Evolutionary conservation across 2,329 filamentous ascomycete species (phyloP).

Genomic region (Fusarium euwallaceae): DNA sequence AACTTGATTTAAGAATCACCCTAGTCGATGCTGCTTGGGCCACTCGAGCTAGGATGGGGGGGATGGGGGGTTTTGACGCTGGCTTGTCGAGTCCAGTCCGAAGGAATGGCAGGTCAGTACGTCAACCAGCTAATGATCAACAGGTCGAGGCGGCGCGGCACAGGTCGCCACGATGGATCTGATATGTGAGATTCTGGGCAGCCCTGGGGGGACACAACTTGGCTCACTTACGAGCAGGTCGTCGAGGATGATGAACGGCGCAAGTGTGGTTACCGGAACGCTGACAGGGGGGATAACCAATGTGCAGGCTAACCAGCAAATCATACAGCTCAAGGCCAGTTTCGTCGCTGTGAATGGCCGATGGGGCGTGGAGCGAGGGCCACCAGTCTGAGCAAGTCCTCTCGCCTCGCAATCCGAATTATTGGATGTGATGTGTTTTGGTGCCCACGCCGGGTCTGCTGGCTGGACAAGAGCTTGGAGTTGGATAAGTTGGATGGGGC

Average conservation of each 20-base stretch:
- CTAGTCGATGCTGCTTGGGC: conserved; percentile 19
- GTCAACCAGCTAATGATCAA: conserved; percentile 33
- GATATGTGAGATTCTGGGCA: conserved; percentile 23
- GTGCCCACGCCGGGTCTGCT: conserved; percentile 30
- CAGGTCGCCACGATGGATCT: conserved; percentile 25
- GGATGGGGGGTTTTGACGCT: conserved; percentile 16
- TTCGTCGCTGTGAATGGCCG: conserved; percentile 44
- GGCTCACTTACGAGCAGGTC: conserved; percentile 32
- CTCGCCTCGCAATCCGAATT: conserved; percentile 39
- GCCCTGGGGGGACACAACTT: conserved; percentile 22
- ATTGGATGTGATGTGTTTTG: conserved; percentile 39
- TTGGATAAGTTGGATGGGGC: conserved; percentile 22
- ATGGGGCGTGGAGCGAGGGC: conserved; percentile 37
- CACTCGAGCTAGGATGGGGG: conserved; percentile 17
- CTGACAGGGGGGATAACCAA: conserved; percentile 37
- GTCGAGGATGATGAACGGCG: conserved; percentile 37
- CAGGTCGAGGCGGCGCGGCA: conserved; percentile 26
- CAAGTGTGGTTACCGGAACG: conserved; percentile 34
- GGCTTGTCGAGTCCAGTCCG: conserved; percentile 24
- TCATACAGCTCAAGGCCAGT: conserved; percentile 38
- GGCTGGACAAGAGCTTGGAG: conserved; percentile 24
- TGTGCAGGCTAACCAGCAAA: conserved; percentile 42
- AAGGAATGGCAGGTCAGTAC: conserved; percentile 29
- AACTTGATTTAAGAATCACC: conserved; percentile 14
- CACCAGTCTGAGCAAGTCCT: conserved; percentile 38